Conservation (phyloP, 1,284 basidiomycete species). For the Ganoderma lucidum region DNA sequence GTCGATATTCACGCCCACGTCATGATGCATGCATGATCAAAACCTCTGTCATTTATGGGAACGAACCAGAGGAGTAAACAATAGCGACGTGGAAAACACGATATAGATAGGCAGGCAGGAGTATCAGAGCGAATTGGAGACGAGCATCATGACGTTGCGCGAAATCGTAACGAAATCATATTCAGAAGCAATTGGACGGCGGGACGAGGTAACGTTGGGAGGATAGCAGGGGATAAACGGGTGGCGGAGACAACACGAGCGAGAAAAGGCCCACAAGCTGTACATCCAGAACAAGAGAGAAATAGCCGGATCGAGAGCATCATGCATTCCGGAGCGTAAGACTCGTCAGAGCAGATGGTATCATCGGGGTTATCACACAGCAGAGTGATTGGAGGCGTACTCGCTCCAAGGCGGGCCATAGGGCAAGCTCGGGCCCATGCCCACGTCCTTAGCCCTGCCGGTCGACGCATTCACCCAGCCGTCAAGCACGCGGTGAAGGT, state of each 20-base stretch:
- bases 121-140: not conserved
- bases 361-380: not conserved
- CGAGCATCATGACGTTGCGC: not conserved
- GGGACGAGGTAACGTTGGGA: not conserved
- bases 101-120: not conserved
- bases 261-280: not conserved
- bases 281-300: not conserved
- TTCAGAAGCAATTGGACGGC: not conserved
- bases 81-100: not conserved
- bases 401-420: not conserved
- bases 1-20: not conserved
- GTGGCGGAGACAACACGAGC: not conserved
- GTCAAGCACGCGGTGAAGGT: not conserved
- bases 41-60: not conserved
- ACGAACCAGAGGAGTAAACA: constrained; percentile 1
- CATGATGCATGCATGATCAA: not conserved
- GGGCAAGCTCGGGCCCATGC: not conserved
- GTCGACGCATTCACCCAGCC: constrained; percentile 3
- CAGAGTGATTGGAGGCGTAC: not conserved
- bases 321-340: not conserved
- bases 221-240: not conserved
- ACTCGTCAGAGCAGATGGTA: not conserved
- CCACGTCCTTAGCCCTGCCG: not conserved
- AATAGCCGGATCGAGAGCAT: not conserved
- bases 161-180: not conserved